These are phyloP conservation scores for Potentilla sterilis DNA, from an alignment of 306 rosid genomes.

Conservation along the genomic window DNA sequence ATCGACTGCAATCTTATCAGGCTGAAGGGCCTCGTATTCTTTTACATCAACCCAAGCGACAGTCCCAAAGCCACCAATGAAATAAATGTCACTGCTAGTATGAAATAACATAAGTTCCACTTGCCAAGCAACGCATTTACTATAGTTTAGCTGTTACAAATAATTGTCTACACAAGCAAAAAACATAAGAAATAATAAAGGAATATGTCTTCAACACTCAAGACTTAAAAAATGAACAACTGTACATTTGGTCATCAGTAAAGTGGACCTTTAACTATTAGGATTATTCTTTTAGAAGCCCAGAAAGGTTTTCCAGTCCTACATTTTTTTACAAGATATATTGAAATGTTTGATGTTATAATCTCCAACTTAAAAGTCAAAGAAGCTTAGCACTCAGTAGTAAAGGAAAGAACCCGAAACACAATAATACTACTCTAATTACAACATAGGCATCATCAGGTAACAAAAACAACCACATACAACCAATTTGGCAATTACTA, in stretches of 20 bases:
- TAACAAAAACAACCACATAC: not conserved
- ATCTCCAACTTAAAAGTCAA: not conserved
- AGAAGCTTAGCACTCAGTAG: not conserved
- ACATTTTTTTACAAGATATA: not conserved
- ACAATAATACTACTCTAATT: not conserved
- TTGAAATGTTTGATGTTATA: not conserved
- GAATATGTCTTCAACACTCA: not conserved
- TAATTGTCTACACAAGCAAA: not conserved
- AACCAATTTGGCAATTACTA: not conserved
- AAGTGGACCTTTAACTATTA: not conserved
- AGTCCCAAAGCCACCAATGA: slow-evolving; percentile 99
- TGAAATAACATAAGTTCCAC: slow-evolving; percentile 21
- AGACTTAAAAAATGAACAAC: not conserved
- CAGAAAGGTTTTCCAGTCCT: not conserved
- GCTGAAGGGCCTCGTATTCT: slow-evolving; percentile 86
- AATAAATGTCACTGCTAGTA: slow-evolving; percentile 86
- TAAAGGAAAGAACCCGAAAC: not conserved
- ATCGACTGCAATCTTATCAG: slow-evolving; percentile 95
- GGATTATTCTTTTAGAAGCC: not conserved
- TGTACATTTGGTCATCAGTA: not conserved
- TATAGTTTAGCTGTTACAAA: not conserved
- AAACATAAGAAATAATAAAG: not conserved
- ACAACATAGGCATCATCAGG: not conserved
- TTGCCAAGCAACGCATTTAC: not conserved
- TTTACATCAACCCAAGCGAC: slow-evolving; percentile 99